Conservation (phyloP, 495 filamentous ascomycete genomes). For the Penicillium pulvis region DNA sequence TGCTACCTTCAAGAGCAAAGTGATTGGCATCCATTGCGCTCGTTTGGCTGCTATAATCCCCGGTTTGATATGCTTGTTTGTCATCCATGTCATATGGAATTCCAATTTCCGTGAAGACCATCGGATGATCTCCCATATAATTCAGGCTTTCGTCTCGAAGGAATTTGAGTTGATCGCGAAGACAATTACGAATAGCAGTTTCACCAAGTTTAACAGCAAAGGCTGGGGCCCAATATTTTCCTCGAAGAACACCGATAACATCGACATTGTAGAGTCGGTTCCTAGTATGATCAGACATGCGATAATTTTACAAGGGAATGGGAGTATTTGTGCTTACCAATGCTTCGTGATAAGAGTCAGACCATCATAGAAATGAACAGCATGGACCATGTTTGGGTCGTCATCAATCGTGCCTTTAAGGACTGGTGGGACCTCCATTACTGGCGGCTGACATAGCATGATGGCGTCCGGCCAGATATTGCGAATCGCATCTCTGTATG, state of each 20-base stretch:
- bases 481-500: constrained; percentile 71
- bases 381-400: constrained; percentile 86
- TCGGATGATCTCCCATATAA: constrained; percentile 87
- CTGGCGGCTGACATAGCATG: constrained; percentile 88
- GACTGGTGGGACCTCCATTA: constrained; percentile 84
- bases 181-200: constrained; percentile 91
- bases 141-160: constrained; percentile 87
- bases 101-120: constrained; percentile 92
- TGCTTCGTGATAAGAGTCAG: constrained; percentile 97
- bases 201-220: constrained; percentile 94
- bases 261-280: constrained; percentile 97
- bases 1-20: constrained; percentile 82
- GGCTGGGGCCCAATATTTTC: constrained; percentile 81
- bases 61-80: constrained; percentile 92
- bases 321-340: constrained; percentile 56
- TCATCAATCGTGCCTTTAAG: constrained; percentile 89
- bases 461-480: constrained; percentile 76
- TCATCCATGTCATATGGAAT: constrained; percentile 99
- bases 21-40: constrained; percentile 97
- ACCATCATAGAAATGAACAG: constrained; percentile 95
- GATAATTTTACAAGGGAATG: neutral
- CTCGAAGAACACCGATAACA: constrained; percentile 87
- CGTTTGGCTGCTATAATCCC: constrained; percentile 90
- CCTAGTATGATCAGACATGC: constrained; percentile 36
- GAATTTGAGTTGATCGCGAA: constrained; percentile 85